Conservation (phyloP, 1,139 yeast genomes). For the Pichiaceae sp. region DNA sequence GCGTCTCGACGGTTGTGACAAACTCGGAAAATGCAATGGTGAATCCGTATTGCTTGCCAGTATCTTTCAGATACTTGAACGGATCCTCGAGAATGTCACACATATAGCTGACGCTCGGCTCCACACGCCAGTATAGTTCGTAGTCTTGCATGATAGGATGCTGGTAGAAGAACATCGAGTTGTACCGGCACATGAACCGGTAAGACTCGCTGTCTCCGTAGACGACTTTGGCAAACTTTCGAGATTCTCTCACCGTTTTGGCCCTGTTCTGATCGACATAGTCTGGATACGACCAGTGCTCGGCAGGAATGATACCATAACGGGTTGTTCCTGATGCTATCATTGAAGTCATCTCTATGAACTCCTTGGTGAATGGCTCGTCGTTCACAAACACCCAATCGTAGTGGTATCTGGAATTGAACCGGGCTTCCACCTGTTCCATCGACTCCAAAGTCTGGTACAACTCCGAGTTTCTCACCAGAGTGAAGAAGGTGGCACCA, state of each 20-base stretch:
- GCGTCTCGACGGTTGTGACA: constrained; percentile 38
- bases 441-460: constrained; percentile 38
- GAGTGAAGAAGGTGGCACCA: constrained; percentile 43
- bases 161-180: constrained; percentile 44
- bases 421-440: constrained; percentile 42
- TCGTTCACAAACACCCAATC: constrained; percentile 57
- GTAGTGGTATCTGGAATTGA: constrained; percentile 42
- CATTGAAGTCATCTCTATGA: constrained; percentile 32
- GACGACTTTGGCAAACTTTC: constrained; percentile 35
- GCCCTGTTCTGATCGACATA: constrained; percentile 56
- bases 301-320: constrained; percentile 54
- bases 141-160: constrained; percentile 27
- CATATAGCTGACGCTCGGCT: constrained; percentile 44
- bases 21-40: constrained; percentile 47
- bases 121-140: constrained; percentile 50
- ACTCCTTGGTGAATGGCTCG: constrained; percentile 41
- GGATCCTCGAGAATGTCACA: constrained; percentile 50
- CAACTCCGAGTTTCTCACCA: constrained; percentile 46
- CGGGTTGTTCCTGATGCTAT: constrained; percentile 52
- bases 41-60: constrained; percentile 44
- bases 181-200: constrained; percentile 57
- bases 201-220: constrained; percentile 51
- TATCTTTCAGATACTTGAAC: constrained; percentile 43
- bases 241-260: constrained; percentile 35
- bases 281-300: constrained; percentile 70